These are phyloP conservation scores for Coemansia guatemalensis DNA, from an alignment of 192 early-diverging fungal species.

Conservation along the genomic window DNA sequence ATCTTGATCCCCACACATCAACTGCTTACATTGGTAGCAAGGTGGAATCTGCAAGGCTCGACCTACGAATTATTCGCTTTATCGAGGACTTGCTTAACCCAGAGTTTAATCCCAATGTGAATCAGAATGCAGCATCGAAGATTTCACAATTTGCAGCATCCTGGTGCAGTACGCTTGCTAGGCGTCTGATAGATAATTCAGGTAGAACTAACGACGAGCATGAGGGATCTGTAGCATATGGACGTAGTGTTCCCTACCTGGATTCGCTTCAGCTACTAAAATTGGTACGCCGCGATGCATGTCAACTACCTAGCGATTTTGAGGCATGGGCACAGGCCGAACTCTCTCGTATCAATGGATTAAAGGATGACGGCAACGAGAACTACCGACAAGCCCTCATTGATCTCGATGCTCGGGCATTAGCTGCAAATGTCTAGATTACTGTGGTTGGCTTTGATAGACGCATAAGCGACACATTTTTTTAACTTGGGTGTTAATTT, in stretches of 20 bases:
- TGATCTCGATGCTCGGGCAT: slow-evolving; percentile 4
- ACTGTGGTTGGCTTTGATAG: no score
- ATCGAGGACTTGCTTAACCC: slow-evolving; percentile 46
- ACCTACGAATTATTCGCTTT: slow-evolving; percentile 31
- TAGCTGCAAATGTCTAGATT: no score
- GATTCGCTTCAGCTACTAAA: slow-evolving; percentile 25
- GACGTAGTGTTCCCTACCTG: slow-evolving; percentile 22
- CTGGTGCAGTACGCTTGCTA: slow-evolving; percentile 35
- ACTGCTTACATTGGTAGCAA: slow-evolving; percentile 1
- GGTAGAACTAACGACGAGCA: slow-evolving; percentile 9
- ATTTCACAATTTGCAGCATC: slow-evolving; percentile 18
- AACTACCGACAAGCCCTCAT: slow-evolving; percentile 37
- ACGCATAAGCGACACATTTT: neutral
- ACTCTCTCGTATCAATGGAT: slow-evolving; percentile 7
- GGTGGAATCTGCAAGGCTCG: slow-evolving; percentile 23
- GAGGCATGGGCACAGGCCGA: slow-evolving; percentile 24
- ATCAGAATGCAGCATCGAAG: neutral
- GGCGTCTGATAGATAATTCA: slow-evolving; percentile 15
- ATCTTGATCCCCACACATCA: slow-evolving; percentile 10
- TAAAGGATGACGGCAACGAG: slow-evolving; percentile 7
- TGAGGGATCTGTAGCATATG: neutral
- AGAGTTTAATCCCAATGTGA: slow-evolving; percentile 26
- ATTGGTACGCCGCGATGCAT: slow-evolving; percentile 16
- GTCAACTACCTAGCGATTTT: slow-evolving; percentile 14
- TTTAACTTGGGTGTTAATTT: neutral